phyloP scores from a whole-genome alignment of 2,329 filamentous ascomycete genomes.

The Chrysosporium queenslandicum region DNA sequence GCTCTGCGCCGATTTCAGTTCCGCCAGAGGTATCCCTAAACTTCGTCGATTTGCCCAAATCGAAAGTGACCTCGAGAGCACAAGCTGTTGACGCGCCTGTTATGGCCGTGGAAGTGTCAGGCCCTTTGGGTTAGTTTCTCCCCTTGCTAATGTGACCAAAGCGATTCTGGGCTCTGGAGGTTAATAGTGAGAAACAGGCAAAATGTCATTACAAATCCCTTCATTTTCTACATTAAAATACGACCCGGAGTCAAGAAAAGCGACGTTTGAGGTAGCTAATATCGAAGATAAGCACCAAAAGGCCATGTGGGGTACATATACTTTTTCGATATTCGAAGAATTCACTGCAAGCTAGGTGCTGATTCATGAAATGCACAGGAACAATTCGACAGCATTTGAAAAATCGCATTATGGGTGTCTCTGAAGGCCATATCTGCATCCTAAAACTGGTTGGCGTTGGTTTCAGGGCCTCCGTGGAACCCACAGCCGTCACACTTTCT shows the following conservation, averaged over 20 bases:
- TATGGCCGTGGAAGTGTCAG: conserved; percentile 60
- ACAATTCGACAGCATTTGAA: conserved; percentile 83
- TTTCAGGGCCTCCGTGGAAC: conserved; percentile 80
- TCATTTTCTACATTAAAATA: conserved; percentile 63
- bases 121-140: conserved; percentile 58
- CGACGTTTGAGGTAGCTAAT: conserved; percentile 61
- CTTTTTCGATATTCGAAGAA: not conserved
- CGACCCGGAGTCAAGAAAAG: conserved; percentile 53
- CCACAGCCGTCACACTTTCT: conserved; percentile 55
- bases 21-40: conserved; percentile 72
- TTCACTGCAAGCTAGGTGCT: not conserved
- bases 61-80: conserved; percentile 47
- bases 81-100: conserved; percentile 54
- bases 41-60: conserved; percentile 52
- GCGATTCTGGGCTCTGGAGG: conserved; percentile 18
- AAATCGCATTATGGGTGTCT: conserved; percentile 86
- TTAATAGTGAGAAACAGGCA: conserved; percentile 42
- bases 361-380: conserved; percentile 43
- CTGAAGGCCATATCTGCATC: conserved; percentile 90
- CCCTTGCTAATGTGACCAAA: not conserved
- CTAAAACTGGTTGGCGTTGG: conserved; percentile 89
- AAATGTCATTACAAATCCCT: conserved; percentile 68
- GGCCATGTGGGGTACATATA: conserved; percentile 82
- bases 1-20: conserved; percentile 66
- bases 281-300: conserved; percentile 61